Conservation (phyloP, 768 basidiomycete genomes). For the Psilocybe sp. region DNA sequence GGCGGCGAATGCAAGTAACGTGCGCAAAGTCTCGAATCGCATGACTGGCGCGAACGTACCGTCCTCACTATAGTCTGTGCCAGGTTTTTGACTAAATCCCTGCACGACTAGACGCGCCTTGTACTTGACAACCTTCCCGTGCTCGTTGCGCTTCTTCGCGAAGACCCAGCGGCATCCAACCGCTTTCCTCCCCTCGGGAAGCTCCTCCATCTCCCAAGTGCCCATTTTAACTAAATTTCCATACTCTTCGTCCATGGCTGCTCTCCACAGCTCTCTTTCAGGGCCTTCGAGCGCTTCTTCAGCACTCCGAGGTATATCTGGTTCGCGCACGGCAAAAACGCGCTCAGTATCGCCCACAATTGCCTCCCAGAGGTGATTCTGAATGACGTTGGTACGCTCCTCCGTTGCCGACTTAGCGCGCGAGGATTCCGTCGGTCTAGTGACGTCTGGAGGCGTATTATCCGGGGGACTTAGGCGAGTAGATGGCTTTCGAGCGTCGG, state of each 20-base stretch:
- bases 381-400: background rate
- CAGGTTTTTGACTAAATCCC: constrained; percentile 35
- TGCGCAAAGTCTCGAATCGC: constrained; percentile 22
- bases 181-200: constrained; percentile 18
- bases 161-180: constrained; percentile 32
- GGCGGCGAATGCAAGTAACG: constrained; percentile 33
- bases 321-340: background rate
- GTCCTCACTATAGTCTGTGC: constrained; percentile 30
- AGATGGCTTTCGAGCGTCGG: constrained; percentile 3
- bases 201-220: constrained; percentile 25
- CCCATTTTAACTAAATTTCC: constrained; percentile 23
- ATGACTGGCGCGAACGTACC: constrained; percentile 29
- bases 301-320: background rate
- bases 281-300: constrained; percentile 4
- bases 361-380: background rate
- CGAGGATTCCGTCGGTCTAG: constrained; percentile 5
- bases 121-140: constrained; percentile 26
- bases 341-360: background rate
- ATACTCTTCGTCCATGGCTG: constrained; percentile 22
- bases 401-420: background rate
- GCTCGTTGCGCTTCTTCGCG: constrained; percentile 28
- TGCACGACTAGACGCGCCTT: constrained; percentile 32
- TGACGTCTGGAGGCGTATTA: constrained; percentile 5
- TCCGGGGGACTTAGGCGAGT: background rate
- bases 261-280: constrained; percentile 15